Evolutionary conservation across 2,329 filamentous ascomycete genomes (phyloP), one percentile per base, ranked within the genome.

Genomic region (Fusarium pseudograminearum): DNA sequence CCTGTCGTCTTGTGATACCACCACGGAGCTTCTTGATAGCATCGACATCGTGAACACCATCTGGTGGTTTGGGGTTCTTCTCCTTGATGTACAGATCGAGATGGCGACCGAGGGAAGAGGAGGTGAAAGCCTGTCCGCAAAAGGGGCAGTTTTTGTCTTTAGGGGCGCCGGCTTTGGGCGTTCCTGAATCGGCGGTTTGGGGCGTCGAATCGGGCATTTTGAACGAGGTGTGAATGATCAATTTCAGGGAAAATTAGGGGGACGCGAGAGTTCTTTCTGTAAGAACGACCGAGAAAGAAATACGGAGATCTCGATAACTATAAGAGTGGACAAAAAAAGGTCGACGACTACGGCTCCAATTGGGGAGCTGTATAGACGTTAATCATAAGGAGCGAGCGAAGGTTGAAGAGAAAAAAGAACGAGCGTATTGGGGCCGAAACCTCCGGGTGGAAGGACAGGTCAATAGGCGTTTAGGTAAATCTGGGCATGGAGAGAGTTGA

Each of bases 51-150:
- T 98, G 95, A 46, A 97, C 82, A 51, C 94, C 94, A 80, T 98
- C 95, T 9, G 91, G 83, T 2, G 90, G 86, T 80, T 94, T 96
- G 2, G 95, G 93, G 78, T 98, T 98, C 82, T 94, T 97, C 62
- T 94, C 91, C 77, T 94, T 94, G 75, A 98, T 94, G 79, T 97
- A 98, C 40, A 97, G 88, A 78, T 98, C 95, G 71, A 98, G 90
- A 80, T 98, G 95, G 46, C 95, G 91, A 51, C 95, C 95, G 55
- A 98, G 88, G 4, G 93, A 97, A 18, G 94, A 97, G 3, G 94
- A 98, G 18, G 95, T 98, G 78, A 98, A 98, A 9, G 91, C 86
- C 79, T 97, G 93, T 47, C 89, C 86, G 79, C 95, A 98, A 82
- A 93, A 98, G 36, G 91, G 92, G 78, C 95, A 98, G 69, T 85